phyloP scores from a whole-genome alignment of 768 basidiomycete genomes.

The Russula foetens region DNA sequence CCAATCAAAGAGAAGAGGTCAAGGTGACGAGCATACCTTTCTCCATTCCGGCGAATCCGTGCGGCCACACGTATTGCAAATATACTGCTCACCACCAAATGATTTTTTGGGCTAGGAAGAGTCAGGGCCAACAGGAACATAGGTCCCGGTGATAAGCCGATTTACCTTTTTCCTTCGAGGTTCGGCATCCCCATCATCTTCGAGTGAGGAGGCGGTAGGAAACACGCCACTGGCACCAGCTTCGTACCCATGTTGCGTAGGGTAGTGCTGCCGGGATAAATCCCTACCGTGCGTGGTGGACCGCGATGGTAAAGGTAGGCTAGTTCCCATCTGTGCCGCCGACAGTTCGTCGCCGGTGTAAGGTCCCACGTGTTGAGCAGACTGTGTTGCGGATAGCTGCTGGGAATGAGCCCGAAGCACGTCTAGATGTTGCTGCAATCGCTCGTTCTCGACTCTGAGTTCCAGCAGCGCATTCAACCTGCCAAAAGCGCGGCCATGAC shows the following conservation, averaged over 20 bases:
- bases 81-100: slow-evolving; percentile 56
- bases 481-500: not conserved
- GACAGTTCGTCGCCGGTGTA: slow-evolving; percentile 12
- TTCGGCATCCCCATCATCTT: slow-evolving; percentile 44
- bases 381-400: slow-evolving; percentile 13
- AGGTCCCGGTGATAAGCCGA: not conserved
- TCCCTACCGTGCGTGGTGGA: slow-evolving; percentile 5
- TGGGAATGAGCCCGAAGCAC: slow-evolving; percentile 31
- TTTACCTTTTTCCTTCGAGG: slow-evolving; percentile 58
- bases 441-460: slow-evolving; percentile 82
- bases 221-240: not conserved
- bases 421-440: slow-evolving; percentile 53
- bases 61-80: slow-evolving; percentile 87
- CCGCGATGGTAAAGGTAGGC: slow-evolving; percentile 4
- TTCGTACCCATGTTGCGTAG: slow-evolving; percentile 10
- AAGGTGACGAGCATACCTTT: slow-evolving; percentile 40
- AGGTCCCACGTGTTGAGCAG: slow-evolving; percentile 15
- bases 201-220: slow-evolving; percentile 22
- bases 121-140: slow-evolving; percentile 3
- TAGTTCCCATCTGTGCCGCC: slow-evolving; percentile 7
- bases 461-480: slow-evolving; percentile 74
- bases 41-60: slow-evolving; percentile 98
- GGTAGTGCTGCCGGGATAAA: slow-evolving; percentile 9
- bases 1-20: not conserved
- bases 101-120: slow-evolving; percentile 29